These are phyloP conservation scores for Cryptosporidium parvum DNA, from an alignment of 169 alveolate genomes.

Conservation along the genomic window DNA sequence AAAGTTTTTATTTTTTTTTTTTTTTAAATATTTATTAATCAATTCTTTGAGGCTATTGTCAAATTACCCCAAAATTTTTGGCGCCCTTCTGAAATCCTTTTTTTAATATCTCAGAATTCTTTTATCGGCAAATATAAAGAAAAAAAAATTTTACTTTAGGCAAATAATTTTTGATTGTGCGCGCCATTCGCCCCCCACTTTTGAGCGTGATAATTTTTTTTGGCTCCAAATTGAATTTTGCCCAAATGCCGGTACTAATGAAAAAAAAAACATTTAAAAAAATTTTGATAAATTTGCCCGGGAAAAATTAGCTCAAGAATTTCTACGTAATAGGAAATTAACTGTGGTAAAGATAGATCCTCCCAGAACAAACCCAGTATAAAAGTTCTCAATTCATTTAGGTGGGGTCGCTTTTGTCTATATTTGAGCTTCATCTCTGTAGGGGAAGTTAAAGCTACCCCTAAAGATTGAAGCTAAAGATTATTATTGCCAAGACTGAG, in stretches of 20 bases:
- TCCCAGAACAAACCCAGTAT: neutral
- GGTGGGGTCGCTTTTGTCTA: neutral
- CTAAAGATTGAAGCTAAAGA: neutral
- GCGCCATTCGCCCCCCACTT: neutral
- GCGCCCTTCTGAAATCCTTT: neutral
- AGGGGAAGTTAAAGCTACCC: neutral
- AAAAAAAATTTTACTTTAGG: neutral
- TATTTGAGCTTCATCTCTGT: neutral
- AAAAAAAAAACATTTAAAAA: neutral
- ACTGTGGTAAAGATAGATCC: slow-evolving; percentile 2
- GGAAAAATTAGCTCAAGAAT: slow-evolving; percentile 20
- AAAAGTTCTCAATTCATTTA: neutral
- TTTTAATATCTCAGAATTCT: neutral
- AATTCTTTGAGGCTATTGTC: neutral
- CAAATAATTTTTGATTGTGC: neutral
- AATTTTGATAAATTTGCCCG: slow-evolving; percentile 9
- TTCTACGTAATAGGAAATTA: neutral
- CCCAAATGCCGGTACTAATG: slow-evolving; percentile 20
- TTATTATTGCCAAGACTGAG: neutral
- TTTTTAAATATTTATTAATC: neutral
- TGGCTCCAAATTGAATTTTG: slow-evolving; percentile 25
- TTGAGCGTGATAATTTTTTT: slow-evolving; percentile 2
- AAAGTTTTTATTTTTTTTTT: neutral
- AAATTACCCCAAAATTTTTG: neutral
- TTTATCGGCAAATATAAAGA: neutral